Percentiles rank a stretch among this genome's conserved stretches.
Conservation (phyloP, 164 flowering plant genomes). For the Umbilicus rupestris region DNA sequence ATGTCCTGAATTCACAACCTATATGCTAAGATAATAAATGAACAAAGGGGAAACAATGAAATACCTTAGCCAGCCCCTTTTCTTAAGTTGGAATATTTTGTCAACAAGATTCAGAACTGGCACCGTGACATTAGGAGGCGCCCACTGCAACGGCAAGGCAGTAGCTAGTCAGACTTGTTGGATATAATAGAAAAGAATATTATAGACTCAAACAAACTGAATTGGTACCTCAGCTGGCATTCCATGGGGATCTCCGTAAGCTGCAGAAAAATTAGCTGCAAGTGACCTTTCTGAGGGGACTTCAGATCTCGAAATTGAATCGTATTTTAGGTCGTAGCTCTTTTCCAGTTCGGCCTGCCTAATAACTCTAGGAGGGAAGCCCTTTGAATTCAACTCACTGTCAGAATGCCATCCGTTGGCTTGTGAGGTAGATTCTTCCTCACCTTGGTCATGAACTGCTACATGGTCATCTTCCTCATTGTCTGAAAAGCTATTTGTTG, state of each 20-base stretch:
- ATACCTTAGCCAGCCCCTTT: slow-evolving; percentile 97
- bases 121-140: slow-evolving; percentile 87
- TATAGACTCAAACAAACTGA: slow-evolving; percentile 3
- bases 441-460: slow-evolving; percentile 23
- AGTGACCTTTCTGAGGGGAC: not conserved
- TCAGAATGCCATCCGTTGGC: slow-evolving; percentile 81
- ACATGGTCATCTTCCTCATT: slow-evolving; percentile 56
- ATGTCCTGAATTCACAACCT: not conserved
- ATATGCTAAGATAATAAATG: not conserved
- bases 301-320: not conserved
- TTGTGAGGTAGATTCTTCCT: slow-evolving; percentile 17
- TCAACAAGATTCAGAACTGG: slow-evolving; percentile 88
- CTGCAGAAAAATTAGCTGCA: slow-evolving; percentile 10
- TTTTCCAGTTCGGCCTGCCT: not conserved
- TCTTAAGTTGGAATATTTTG: slow-evolving; percentile 90
- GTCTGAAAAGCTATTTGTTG: slow-evolving; percentile 56
- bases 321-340: not conserved
- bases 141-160: slow-evolving; percentile 64
- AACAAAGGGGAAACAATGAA: not conserved
- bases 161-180: not conserved
- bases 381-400: slow-evolving; percentile 50
- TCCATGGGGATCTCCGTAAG: slow-evolving; percentile 49
- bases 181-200: not conserved
- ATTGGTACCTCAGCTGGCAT: slow-evolving; percentile 88
- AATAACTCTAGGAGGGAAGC: slow-evolving; percentile 8